These are phyloP conservation scores for Pseudisothecium myosuroides DNA, from an alignment of 225 moss, liverwort and hornwort genomes.

Conservation along the genomic window DNA sequence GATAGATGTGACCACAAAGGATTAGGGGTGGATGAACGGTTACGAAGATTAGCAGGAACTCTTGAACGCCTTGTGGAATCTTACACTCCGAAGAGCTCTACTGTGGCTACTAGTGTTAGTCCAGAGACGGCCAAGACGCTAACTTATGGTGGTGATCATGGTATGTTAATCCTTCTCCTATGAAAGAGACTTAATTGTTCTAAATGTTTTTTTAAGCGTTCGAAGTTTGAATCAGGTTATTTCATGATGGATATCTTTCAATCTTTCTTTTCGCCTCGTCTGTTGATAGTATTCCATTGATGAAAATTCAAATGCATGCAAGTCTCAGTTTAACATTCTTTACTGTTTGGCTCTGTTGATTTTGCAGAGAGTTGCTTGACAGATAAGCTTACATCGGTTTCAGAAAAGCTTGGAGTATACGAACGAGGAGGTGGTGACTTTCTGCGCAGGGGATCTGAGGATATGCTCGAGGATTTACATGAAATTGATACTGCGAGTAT, in stretches of 20 bases:
- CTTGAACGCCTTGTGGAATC: constrained; percentile 80
- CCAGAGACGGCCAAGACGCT: constrained; percentile 56
- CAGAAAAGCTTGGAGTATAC: constrained; percentile 30
- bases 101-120: constrained; percentile 43
- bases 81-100: constrained; percentile 52
- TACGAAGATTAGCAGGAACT: constrained; percentile 66
- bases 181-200: not conserved
- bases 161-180: constrained; percentile 3
- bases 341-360: not conserved
- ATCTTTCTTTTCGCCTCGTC: not conserved
- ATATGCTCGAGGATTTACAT: constrained; percentile 94
- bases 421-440: constrained; percentile 52
- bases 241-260: not conserved
- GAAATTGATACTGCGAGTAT: constrained; percentile 97
- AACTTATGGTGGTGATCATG: constrained; percentile 29
- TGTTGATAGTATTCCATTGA: not conserved
- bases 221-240: not conserved
- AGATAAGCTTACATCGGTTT: constrained; percentile 40
- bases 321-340: not conserved
- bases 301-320: not conserved
- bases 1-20: constrained; percentile 90
- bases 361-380: constrained; percentile 17
- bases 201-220: not conserved
- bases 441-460: constrained; percentile 79
- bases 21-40: constrained; percentile 75